These are phyloP conservation scores for Solanum gandarillasii DNA, from an alignment of 257 asterid genomes.

Conservation along the genomic window DNA sequence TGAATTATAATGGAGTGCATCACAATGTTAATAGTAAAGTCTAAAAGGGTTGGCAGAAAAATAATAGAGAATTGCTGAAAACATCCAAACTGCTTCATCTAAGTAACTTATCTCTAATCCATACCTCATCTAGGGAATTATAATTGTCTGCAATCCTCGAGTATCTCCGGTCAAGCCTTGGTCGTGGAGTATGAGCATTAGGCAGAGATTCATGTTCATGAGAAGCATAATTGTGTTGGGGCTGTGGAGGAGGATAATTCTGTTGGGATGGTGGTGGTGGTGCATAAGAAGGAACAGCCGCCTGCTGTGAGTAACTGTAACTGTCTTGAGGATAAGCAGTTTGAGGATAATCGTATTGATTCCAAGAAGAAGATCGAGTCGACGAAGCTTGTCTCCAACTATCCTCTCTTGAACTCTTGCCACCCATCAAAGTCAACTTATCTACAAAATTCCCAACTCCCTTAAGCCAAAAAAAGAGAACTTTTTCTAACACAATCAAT, in stretches of 20 bases:
- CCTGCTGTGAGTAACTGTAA: slow-evolving; percentile 24
- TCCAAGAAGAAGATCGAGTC: slow-evolving; percentile 29
- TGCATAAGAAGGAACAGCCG: slow-evolving; percentile 28
- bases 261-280: slow-evolving; percentile 14
- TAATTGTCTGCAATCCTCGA: slow-evolving; percentile 87
- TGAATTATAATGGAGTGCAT: not conserved
- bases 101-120: not conserved
- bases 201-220: slow-evolving; percentile 9
- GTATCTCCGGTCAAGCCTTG: slow-evolving; percentile 70
- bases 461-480: not conserved
- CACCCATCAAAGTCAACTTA: slow-evolving; percentile 61
- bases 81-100: not conserved
- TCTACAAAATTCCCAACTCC: slow-evolving; percentile 5
- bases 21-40: not conserved
- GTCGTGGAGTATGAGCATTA: slow-evolving; percentile 20
- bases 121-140: slow-evolving; percentile 78
- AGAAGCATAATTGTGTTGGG: slow-evolving; percentile 10
- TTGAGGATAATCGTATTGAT: slow-evolving; percentile 35
- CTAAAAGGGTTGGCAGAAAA: not conserved
- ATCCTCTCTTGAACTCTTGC: slow-evolving; percentile 51
- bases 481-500: not conserved
- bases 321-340: slow-evolving; percentile 33
- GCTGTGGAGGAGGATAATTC: slow-evolving; percentile 11
- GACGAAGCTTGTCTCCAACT: slow-evolving; percentile 51
- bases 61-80: not conserved